phyloP scores from a whole-genome alignment of 257 asterid genomes.

The Sherardia arvensis region DNA sequence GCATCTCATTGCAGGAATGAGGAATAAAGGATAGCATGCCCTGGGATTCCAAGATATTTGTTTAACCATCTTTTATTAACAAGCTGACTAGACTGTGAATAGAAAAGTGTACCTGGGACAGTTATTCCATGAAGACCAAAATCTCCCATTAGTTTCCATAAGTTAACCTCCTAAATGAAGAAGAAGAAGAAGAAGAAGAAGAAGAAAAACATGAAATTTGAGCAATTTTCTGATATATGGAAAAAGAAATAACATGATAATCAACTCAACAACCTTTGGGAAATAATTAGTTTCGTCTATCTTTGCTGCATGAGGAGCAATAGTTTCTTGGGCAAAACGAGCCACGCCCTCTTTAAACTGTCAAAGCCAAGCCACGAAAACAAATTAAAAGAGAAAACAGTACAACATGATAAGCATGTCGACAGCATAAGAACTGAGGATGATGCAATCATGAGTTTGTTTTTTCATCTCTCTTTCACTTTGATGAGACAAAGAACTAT shows the following conservation, averaged over 20 bases:
- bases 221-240: neutral
- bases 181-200: slow-evolving; percentile 17
- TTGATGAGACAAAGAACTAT: neutral
- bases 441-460: neutral
- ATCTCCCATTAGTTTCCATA: slow-evolving; percentile 97
- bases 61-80: neutral
- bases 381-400: neutral
- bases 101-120: slow-evolving; percentile 57
- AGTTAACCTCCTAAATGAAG: slow-evolving; percentile 62
- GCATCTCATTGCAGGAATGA: neutral
- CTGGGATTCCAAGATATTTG: neutral
- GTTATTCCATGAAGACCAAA: slow-evolving; percentile 95
- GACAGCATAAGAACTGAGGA: neutral
- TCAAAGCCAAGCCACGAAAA: neutral
- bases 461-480: neutral
- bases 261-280: slow-evolving; percentile 48
- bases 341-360: slow-evolving; percentile 97
- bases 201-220: slow-evolving; percentile 9
- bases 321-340: slow-evolving; percentile 82
- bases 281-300: slow-evolving; percentile 80
- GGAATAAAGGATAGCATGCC: neutral
- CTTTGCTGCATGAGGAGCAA: slow-evolving; percentile 84
- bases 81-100: neutral
- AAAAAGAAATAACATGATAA: slow-evolving; percentile 2
- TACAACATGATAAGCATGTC: neutral